Evolutionary conservation across 768 basidiomycete genomes (phyloP).

Genomic region (Amanita rimosa): DNA sequence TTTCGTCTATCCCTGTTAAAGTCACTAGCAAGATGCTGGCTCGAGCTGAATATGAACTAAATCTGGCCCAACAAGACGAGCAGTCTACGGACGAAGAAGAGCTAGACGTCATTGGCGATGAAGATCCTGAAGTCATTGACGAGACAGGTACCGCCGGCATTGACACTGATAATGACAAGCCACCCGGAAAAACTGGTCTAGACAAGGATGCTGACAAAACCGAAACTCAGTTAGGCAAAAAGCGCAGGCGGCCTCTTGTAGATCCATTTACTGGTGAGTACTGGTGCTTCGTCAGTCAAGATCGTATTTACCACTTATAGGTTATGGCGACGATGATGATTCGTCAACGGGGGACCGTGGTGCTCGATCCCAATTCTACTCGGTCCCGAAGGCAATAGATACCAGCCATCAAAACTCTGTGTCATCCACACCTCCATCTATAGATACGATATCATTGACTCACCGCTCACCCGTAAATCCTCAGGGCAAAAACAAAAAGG

Average conservation of each 20-base stretch:
- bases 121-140: slow-evolving; percentile 7
- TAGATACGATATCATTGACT: slow-evolving; percentile 3
- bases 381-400: slow-evolving; percentile 1
- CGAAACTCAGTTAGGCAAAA: slow-evolving; percentile 14
- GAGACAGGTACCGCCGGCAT: background rate
- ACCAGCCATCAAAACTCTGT: slow-evolving; percentile 3
- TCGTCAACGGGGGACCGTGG: background rate
- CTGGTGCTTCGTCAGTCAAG: background rate
- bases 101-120: slow-evolving; percentile 28
- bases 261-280: slow-evolving; percentile 58
- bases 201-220: background rate
- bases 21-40: slow-evolving; percentile 68
- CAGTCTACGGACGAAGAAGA: slow-evolving; percentile 24
- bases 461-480: slow-evolving; percentile 6
- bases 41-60: slow-evolving; percentile 50
- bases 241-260: slow-evolving; percentile 39
- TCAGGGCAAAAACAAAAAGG: slow-evolving; percentile 11
- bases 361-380: background rate
- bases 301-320: slow-evolving; percentile 11
- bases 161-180: slow-evolving; percentile 15
- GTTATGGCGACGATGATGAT: slow-evolving; percentile 27
- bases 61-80: slow-evolving; percentile 39
- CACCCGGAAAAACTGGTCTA: background rate
- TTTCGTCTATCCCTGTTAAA: slow-evolving; percentile 32
- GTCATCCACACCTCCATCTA: background rate